Evolutionary conservation across 495 filamentous ascomycete genomes (phyloP), one percentile per base, ranked within the genome.

Genomic region (Aspergillus carlsbadensis): DNA sequence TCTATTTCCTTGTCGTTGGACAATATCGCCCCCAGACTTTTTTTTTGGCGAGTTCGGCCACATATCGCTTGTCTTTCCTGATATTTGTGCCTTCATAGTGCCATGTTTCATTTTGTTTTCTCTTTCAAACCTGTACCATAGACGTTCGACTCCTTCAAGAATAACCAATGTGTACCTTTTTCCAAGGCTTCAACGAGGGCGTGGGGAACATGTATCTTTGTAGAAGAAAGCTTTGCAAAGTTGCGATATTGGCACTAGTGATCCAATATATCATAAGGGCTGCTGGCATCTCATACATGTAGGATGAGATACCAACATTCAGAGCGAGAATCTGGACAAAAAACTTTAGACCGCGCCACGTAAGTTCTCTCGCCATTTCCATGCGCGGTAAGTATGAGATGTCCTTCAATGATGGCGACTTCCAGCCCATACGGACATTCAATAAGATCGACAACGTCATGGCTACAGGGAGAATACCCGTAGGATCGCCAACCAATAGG

Each of bases 181-280:
- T 59, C 58, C 63, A 71, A 0, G 52, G 50, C 10, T 68, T 60
- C 13, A 68, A 44, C 0, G 59, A 54, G 26, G 59, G 62, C 7
- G 49, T 60, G 10, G 59, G 53, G 52, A 72, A 72, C 67, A 78
- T 64, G 46, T 63, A 64, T 26, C 71, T 73, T 6, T 71, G 67
- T 52, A 77, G 58, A 6, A 71, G 35, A 45, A 52, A 60, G 6
- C 67, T 67, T 57, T 79, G 76, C 20, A 74, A 24, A 17, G 72
- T 76, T 18, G 74, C 75, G 26, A 70, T 45, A 59, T 72, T 77
- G n/a, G 73, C 68, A 57, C 73, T 78, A 0, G 79, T 73, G 14
- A 89, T 76, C 89, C 89, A 92, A 60, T 91, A 92, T 13, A 92
- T 63, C 57, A 90, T 76, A 36, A 92, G 70, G 0, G 85, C 87